Base-by-base conservation (phyloP, 169 alveolate species). In the Eimeria maxima region DNA sequence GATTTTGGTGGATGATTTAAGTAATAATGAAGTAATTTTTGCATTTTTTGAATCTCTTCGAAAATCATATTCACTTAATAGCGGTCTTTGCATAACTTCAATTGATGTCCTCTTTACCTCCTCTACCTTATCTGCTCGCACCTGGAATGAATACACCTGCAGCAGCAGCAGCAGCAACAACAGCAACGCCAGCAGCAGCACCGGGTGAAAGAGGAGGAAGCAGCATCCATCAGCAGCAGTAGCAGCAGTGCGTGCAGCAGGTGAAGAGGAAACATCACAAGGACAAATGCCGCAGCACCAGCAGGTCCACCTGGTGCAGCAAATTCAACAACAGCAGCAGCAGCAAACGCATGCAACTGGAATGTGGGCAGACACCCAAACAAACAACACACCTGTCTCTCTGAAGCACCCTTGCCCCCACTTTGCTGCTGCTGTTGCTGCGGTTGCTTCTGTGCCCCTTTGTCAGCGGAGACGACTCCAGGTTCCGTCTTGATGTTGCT, bases 11-110 rank as follows among this genome's bases (percentile, higher is more conserved):
- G 98, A 98, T 45, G 99, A 98, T 93, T 98, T 98, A 29, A 99
- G 97, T 22, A 69, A 69, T 5, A 98, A 98, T 69, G 99, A 98
- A 47, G 98, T 98, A 87, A 99, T 95, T 24, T 97, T 95, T 16
- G 99, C 99, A 81, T 98, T 96, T 69, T 97, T 97, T 55, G 97
- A 92, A 96, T 99, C 99, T 90, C 98, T 98, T 78, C 99, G 96
- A 93, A 99, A 99, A 96, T 99, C 99, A 97, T 99, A 99, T 97
- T 99, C 99, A 98, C 99, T 99, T 83, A 99, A 97, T 95, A 99
- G 96, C 20, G 99, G 99, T 47, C 99, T 97, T 69, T 98, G 98
- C 98, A 98, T 97, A 45, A 97, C 95, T 88, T 97, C 98, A 57
- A 98, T 97, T 55, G 99, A 99, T 69, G 98, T 99, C 89, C 98